Evolutionary conservation across 805 yeast genomes (phyloP).

Genomic region (Schwanniomyces yamadae): DNA sequence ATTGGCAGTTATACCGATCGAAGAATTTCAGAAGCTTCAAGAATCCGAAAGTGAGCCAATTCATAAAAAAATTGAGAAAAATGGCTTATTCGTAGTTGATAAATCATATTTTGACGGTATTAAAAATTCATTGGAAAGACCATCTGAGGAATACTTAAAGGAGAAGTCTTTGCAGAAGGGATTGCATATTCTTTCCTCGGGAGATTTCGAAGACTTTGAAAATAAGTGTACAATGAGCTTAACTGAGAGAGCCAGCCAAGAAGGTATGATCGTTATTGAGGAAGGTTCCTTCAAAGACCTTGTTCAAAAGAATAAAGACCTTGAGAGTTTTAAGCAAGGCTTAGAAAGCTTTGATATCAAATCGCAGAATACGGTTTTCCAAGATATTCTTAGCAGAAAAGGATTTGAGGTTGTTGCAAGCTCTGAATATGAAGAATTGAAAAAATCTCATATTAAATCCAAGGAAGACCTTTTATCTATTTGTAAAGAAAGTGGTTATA

Average conservation of each 20-base stretch:
- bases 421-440: slow-evolving; percentile 14
- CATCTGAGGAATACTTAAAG: slow-evolving; percentile 12
- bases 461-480: no score
- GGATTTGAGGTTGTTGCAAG: slow-evolving; percentile 12
- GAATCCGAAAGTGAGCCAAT: slow-evolving; percentile 11
- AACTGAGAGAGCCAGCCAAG: slow-evolving; percentile 14
- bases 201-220: slow-evolving; percentile 12
- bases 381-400: not conserved
- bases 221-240: slow-evolving; percentile 13
- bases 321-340: not conserved
- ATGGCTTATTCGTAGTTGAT: no score
- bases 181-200: slow-evolving; percentile 7
- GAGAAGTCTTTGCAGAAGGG: slow-evolving; percentile 8
- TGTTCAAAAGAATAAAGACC: slow-evolving; percentile 1
- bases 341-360: not conserved
- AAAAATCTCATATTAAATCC: no score
- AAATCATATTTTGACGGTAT: no score
- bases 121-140: slow-evolving; percentile 9
- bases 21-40: slow-evolving; percentile 20
- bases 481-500: slow-evolving; percentile 1
- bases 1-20: slow-evolving; percentile 23
- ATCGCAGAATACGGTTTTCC: not conserved
- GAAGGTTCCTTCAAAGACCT: slow-evolving; percentile 10
- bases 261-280: slow-evolving; percentile 15
- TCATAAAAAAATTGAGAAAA: slow-evolving; percentile 25